Evolutionary conservation across 2,329 filamentous ascomycete species (phyloP).

Genomic region (Colletotrichum karsti): DNA sequence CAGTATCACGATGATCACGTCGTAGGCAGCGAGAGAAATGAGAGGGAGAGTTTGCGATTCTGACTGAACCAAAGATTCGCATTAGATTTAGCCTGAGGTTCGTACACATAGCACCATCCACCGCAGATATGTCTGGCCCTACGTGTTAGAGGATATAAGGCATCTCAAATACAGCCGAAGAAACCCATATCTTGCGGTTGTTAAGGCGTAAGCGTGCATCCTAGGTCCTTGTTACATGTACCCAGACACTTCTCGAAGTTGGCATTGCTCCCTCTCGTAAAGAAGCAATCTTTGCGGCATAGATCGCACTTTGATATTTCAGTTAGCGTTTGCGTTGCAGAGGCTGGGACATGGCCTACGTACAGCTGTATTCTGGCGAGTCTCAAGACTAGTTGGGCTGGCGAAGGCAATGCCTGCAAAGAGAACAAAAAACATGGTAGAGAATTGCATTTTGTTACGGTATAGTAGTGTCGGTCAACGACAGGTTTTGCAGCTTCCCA

Average conservation of each 20-base stretch:
- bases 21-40: background rate
- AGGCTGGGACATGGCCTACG: background rate
- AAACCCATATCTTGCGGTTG: background rate
- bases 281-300: slow-evolving; percentile 11
- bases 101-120: background rate
- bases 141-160: background rate
- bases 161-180: background rate
- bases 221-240: background rate
- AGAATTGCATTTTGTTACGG: background rate
- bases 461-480: background rate
- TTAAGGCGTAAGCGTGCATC: background rate
- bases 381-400: background rate
- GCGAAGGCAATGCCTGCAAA: background rate
- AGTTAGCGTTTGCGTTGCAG: background rate
- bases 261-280: background rate
- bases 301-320: background rate
- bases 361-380: background rate
- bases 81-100: background rate
- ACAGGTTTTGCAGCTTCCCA: background rate
- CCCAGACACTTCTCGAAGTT: background rate
- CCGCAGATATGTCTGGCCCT: background rate
- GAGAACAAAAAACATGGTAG: background rate
- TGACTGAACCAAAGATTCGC: background rate
- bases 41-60: background rate
- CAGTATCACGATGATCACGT: background rate